Conservation (phyloP, 306 rosid genomes). For the Cucurbita moschata region DNA sequence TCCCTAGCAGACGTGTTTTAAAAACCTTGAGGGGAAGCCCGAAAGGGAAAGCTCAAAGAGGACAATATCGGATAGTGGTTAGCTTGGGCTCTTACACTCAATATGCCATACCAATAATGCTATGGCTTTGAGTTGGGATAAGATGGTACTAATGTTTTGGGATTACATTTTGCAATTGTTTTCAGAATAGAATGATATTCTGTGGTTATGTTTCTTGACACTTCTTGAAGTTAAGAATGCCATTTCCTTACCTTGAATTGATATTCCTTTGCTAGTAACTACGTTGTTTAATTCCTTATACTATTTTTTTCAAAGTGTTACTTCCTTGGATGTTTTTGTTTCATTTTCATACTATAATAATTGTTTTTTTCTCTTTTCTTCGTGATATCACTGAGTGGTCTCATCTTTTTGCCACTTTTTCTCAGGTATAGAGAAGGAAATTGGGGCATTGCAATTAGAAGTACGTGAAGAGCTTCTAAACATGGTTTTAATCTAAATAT, state of each 20-base stretch:
- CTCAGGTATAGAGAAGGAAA: slow-evolving; percentile 90
- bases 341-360: background rate
- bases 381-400: background rate
- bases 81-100: too few relatives aligned
- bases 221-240: background rate
- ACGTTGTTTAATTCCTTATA: background rate
- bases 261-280: background rate
- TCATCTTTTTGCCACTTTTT: background rate
- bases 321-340: background rate
- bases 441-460: slow-evolving; percentile 78
- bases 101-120: background rate
- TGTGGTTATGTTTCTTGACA: background rate
- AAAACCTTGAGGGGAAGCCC: too few relatives aligned
- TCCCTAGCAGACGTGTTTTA: too few relatives aligned
- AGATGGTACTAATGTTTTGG: background rate
- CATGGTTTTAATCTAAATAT: background rate
- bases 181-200: background rate
- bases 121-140: background rate
- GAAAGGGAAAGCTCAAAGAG: too few relatives aligned
- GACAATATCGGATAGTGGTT: too few relatives aligned
- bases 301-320: background rate
- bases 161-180: background rate
- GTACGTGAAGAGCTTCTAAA: slow-evolving; percentile 30
- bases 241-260: background rate
- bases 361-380: background rate